A percentile compares a stretch with the other conserved stretches of the same genome.
Evolutionary conservation across 352 stramenopile species (phyloP).

Genomic region (Pythium grandisporangium): DNA sequence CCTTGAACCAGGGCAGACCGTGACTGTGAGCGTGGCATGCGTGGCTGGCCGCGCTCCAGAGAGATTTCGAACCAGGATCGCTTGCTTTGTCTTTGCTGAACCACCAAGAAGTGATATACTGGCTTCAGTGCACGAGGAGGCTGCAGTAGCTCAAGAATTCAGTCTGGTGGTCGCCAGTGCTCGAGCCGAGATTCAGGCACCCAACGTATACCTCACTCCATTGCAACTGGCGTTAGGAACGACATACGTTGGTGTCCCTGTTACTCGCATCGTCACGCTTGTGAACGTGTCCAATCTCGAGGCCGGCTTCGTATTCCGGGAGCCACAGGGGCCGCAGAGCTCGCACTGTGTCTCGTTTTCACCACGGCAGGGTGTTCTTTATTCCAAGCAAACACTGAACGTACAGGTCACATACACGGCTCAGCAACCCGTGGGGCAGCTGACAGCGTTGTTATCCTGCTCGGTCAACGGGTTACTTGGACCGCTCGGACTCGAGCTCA

Average conservation of each 20-base stretch:
- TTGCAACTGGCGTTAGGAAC: conserved; percentile 37
- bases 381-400: conserved; percentile 48
- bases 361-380: conserved; percentile 33
- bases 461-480: conserved; percentile 40
- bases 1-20: no score
- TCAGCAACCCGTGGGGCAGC: conserved; percentile 33
- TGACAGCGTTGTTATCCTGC: conserved; percentile 49
- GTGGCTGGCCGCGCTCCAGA: no score
- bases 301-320: conserved; percentile 63
- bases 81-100: no score
- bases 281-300: conserved; percentile 77
- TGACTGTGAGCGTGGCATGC: no score
- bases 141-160: conserved; percentile 16
- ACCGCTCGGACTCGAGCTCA: conserved; percentile 56
- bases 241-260: conserved; percentile 54
- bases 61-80: no score
- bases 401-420: conserved; percentile 51
- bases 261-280: conserved; percentile 37
- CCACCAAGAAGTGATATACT: no score
- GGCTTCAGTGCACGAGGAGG: no score
- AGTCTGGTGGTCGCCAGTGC: conserved; percentile 21
- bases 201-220: conserved; percentile 61
- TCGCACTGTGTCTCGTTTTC: conserved; percentile 34
- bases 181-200: conserved; percentile 65
- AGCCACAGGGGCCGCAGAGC: conserved; percentile 43